Evolutionary conservation across 2,329 filamentous ascomycete genomes (phyloP), one percentile per base, ranked within the genome.

Genomic region (Truncatella angustata): DNA sequence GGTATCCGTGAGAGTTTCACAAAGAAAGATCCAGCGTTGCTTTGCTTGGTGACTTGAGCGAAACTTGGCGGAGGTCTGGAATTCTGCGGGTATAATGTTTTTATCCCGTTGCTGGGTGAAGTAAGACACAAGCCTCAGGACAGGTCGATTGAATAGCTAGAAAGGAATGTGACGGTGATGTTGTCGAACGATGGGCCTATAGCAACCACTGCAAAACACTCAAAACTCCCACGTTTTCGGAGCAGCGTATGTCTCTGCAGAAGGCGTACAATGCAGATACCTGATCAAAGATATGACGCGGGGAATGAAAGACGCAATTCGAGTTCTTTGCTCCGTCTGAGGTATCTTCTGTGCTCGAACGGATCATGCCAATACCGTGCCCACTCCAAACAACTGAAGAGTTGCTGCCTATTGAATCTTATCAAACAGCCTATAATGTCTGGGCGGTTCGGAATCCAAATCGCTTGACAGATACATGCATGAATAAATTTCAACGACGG

Each of bases 201-300:
- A 34, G 21, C 32, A 36, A 37, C 30, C 45, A n/a, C n/a, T n/a
- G n/a, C 32, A 18, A 20, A 20, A 16, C 12, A 37, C 26, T 37
- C 20, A 23, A 49, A 23, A 37, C 45, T 49, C 30, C 32, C 20
- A 37, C 45, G 45, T 49, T 49, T 49, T 34, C 24, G 28, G 30
- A 23, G 30, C 12, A 24, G 23, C 18, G 20, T 49, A 20, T 34
- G 20, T 26, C n/a, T n/a, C n/a, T 26, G 32, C 45, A 26, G 34
- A 28, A 49, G 20, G 21, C 20, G 30, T n/a, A 21, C 24, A 28
- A 36, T 43, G 21, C 18, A 20, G 16, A 43, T 9, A 10, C 40
- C 18, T 21, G 21, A 23, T 20, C 16, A 10, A 9, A 43, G 21
- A 49, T 21, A 49, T 49, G 34, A 49, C 6, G n/a, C n/a, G n/a